Evolutionary conservation across 495 filamentous ascomycete genomes (phyloP), one percentile per base, ranked within the genome.

Genomic region (Penicillium cinerascens): DNA sequence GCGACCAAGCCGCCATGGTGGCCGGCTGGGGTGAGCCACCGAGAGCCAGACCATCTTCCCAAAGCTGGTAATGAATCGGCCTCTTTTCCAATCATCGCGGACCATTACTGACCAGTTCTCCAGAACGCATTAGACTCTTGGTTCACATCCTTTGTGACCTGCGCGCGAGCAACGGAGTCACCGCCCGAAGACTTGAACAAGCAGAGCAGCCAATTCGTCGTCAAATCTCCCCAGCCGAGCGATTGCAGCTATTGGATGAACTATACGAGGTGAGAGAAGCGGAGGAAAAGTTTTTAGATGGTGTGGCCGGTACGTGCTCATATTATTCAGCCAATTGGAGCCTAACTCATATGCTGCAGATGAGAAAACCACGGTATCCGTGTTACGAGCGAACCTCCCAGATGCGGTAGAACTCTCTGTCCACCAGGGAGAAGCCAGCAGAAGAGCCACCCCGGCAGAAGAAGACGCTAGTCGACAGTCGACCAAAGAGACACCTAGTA

Each of bases 31-130:
- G 79, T 81, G 20, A 75, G 78, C 21, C 88, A 91, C 59, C 82
- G 80, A 45, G 89, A 93, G 66, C 89, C 89, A 0, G 88, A 93
- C 54, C 89, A 95, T 67, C 66, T 89, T 35, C 78, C 76, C 53
- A 92, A 86, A 67, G 76, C 78, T 51, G 84, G 88, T 90, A 70
- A 61, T 63, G 37, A 16, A 25, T 5, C 42, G 22, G 2, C 2
- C 10, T n/a, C 17, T 13, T 15, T 11, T 16, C 17, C 2, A n/a
- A 11, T 10, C 11, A 1, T 13, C 8, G 8, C 3, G 29, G 9
- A 41, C 1, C 6, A 17, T 27, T n/a, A 11, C 44, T 53, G 11
- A 48, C 27, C 3, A 4, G 8, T 43, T 2, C 6, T 6, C 35
- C 23, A 87, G 85, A 87, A 59, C 76, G 85, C 7, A 75, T 87